Evolutionary conservation across 164 flowering plant genomes (phyloP).

Genomic region (Stephania yunnanensis): DNA sequence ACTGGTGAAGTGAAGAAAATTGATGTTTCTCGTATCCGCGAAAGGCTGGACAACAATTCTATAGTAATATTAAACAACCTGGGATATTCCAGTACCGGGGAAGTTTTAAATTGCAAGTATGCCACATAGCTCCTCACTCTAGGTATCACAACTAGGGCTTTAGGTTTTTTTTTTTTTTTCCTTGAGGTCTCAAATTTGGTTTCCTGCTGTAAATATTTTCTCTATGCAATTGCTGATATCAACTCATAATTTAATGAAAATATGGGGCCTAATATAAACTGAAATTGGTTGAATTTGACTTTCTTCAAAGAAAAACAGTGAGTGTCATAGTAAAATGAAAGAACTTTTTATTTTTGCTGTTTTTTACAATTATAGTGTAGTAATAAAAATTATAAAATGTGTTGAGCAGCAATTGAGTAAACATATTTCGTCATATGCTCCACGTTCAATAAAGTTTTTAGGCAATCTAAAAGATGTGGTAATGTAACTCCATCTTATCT

Average conservation of each 20-base stretch:
- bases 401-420: not conserved
- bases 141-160: conserved; percentile 16
- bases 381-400: not conserved
- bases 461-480: too few relatives aligned
- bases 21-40: conserved; percentile 75
- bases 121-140: conserved; percentile 28
- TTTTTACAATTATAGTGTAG: not conserved
- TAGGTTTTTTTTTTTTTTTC: not conserved
- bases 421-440: too few relatives aligned
- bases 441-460: too few relatives aligned
- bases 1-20: conserved; percentile 97
- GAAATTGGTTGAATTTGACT: not conserved
- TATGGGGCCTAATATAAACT: not conserved
- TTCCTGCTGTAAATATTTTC: not conserved
- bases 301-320: not conserved
- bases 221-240: not conserved
- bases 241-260: not conserved
- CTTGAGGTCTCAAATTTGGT: not conserved
- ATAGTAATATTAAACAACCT: conserved; percentile 76
- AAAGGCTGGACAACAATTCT: conserved; percentile 79
- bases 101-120: conserved; percentile 99
- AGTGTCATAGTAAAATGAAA: not conserved
- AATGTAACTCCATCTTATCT: too few relatives aligned
- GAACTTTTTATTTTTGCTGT: not conserved
- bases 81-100: conserved; percentile 95